Evolutionary conservation across 139 green algal species (phyloP).

Genomic region (Edaphochlamys debaryana): DNA sequence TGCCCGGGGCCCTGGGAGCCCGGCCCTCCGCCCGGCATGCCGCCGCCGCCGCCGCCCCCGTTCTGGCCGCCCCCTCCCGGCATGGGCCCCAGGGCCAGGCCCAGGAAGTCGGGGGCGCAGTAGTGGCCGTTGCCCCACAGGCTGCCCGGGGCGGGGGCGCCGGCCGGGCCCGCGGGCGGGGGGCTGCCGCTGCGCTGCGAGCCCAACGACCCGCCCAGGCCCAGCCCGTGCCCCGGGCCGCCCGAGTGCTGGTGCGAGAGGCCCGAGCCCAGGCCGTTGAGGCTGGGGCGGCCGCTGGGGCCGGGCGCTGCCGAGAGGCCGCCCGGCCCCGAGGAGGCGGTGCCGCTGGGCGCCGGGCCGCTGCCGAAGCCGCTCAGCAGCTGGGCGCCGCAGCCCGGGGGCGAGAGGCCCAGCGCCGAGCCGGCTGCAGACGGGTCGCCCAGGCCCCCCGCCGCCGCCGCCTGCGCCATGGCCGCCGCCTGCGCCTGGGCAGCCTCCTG

Average conservation of each 20-base stretch:
- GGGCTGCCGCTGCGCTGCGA: background rate
- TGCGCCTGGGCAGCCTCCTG: background rate
- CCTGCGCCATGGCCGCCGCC: background rate
- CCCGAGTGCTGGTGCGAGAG: too few species aligned
- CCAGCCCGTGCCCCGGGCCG: background rate
- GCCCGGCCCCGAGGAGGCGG: too few species aligned
- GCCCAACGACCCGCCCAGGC: too few species aligned
- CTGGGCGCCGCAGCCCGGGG: too few species aligned
- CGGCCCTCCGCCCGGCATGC: background rate
- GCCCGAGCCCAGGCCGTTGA: background rate
- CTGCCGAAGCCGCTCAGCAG: too few species aligned
- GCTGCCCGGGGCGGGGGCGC: background rate
- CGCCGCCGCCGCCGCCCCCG: too few species aligned
- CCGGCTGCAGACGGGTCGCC: too few species aligned
- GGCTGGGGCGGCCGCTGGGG: background rate
- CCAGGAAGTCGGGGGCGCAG: conserved; percentile 36
- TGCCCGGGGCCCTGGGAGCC: background rate
- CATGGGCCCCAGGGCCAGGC: background rate
- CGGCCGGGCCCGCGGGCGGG: background rate
- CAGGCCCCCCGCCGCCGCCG: background rate
- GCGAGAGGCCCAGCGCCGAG: background rate
- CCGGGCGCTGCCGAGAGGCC: too few species aligned
- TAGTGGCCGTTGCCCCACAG: conserved; percentile 35
- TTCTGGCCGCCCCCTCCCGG: background rate
- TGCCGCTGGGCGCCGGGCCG: too few species aligned